Conservation (phyloP, 345 rosid genomes). For the Balakata baccata region DNA sequence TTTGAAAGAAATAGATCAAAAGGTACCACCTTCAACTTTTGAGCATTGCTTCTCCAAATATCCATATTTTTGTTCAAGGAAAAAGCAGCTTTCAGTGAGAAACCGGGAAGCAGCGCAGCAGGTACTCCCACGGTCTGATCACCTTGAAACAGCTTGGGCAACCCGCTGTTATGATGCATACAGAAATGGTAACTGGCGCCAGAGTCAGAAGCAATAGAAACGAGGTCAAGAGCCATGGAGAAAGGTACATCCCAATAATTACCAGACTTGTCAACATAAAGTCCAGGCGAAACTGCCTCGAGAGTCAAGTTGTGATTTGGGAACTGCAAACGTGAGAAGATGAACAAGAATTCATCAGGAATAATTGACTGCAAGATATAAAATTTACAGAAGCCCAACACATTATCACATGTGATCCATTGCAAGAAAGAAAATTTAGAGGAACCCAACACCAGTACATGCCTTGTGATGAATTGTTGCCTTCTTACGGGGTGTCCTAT, state of each 20-base stretch:
- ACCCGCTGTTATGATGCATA: constrained; percentile 58
- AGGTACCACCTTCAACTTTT: constrained; percentile 60
- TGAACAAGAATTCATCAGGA: background rate
- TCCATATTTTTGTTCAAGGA: constrained; percentile 60
- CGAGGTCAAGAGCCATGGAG: constrained; percentile 61
- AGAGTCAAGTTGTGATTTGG: constrained; percentile 57
- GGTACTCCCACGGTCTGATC: constrained; percentile 41
- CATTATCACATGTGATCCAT: too few relatives aligned
- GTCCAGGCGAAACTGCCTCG: constrained; percentile 75
- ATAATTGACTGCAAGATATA: background rate
- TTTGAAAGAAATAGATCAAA: constrained; percentile 70
- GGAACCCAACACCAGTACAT: background rate
- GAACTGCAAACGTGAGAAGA: constrained; percentile 43
- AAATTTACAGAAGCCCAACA: background rate
- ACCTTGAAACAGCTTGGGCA: constrained; percentile 40
- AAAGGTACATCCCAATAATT: constrained; percentile 87
- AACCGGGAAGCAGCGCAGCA: constrained; percentile 62
- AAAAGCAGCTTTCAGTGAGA: constrained; percentile 56
- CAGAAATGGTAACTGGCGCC: constrained; percentile 67
- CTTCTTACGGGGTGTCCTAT: constrained; percentile 52
- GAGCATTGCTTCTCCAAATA: constrained; percentile 71
- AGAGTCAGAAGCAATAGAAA: constrained; percentile 62
- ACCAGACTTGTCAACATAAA: constrained; percentile 58
- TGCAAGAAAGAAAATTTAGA: background rate
- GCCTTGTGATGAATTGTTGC: constrained; percentile 72